Conservation (phyloP, 2,329 filamentous ascomycete genomes). For the Zymoseptoria passerinii region DNA sequence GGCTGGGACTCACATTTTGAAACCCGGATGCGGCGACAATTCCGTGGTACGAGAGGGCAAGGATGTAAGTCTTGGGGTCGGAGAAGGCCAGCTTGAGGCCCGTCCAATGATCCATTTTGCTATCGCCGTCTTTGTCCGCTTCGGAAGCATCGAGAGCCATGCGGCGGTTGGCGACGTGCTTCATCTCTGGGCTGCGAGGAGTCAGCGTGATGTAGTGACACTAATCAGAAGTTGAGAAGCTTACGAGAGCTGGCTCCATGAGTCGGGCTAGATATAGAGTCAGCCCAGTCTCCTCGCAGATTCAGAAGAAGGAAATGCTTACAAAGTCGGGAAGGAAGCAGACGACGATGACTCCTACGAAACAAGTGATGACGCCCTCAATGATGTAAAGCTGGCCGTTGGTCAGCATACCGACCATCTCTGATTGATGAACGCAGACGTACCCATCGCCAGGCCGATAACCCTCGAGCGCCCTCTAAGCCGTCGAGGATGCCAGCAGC, state of each 20-base stretch:
- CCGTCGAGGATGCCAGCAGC: constrained; percentile 56
- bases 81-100: constrained; percentile 45
- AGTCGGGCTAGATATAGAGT: constrained; percentile 23
- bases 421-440: background rate
- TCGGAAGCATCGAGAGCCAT: constrained; percentile 45
- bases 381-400: constrained; percentile 50
- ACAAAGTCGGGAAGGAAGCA: constrained; percentile 41
- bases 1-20: constrained; percentile 50
- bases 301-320: too few species aligned
- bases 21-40: constrained; percentile 45
- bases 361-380: constrained; percentile 23
- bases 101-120: constrained; percentile 40
- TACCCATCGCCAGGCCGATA: constrained; percentile 48
- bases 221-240: too few species aligned
- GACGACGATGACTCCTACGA: constrained; percentile 22
- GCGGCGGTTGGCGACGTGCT: constrained; percentile 39
- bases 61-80: constrained; percentile 43
- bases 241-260: constrained; percentile 31
- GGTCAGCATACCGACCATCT: background rate
- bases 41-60: constrained; percentile 41
- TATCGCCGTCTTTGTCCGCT: constrained; percentile 42
- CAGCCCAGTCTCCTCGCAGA: too few species aligned
- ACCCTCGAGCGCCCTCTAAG: constrained; percentile 50
- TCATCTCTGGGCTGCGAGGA: constrained; percentile 33
- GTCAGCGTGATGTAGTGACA: too few species aligned